These are phyloP conservation scores for Polytrichum formosum DNA, from an alignment of 225 moss, liverwort and hornwort genomes.

Conservation along the genomic window DNA sequence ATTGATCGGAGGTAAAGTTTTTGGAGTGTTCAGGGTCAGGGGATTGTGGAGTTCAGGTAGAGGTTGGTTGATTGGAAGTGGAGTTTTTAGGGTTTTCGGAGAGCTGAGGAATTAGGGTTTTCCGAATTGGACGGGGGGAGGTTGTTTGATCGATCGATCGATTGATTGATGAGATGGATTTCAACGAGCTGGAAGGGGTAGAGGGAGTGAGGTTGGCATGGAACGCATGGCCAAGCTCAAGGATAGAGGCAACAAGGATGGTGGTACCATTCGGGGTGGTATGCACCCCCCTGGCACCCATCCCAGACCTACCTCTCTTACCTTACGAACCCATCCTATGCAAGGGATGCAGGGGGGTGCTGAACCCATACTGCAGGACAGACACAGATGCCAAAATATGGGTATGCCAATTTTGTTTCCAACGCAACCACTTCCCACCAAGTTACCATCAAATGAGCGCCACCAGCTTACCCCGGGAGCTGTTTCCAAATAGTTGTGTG, in stretches of 20 bases:
- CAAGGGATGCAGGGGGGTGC: conserved; percentile 78
- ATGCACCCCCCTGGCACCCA: conserved; percentile 70
- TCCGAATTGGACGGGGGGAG: too few species aligned
- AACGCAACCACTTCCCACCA: conserved; percentile 81
- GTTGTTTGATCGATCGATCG: too few species aligned
- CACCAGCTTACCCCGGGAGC: conserved; percentile 77
- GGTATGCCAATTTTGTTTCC: conserved; percentile 94
- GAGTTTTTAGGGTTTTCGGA: too few species aligned
- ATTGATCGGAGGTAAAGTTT: too few species aligned
- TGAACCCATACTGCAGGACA: conserved; percentile 83
- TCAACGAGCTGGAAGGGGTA: conserved; percentile 82
- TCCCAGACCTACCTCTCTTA: conserved; percentile 70
- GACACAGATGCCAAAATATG: conserved; percentile 90
- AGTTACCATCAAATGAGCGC: conserved; percentile 78
- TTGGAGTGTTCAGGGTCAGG: too few species aligned
- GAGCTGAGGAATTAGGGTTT: too few species aligned
- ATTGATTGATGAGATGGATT: conserved; percentile 57
- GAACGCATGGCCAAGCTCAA: conserved; percentile 99
- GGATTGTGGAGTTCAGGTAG: too few species aligned
- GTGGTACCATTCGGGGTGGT: conserved; percentile 91
- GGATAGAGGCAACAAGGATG: conserved; percentile 87
- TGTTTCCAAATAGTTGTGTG: conserved; percentile 76
- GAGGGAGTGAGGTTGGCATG: conserved; percentile 86
- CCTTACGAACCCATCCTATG: conserved; percentile 89
- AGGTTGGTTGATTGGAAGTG: too few species aligned